Conservation (phyloP, 768 basidiomycete species). For the Thelephora aurantiotincta region DNA sequence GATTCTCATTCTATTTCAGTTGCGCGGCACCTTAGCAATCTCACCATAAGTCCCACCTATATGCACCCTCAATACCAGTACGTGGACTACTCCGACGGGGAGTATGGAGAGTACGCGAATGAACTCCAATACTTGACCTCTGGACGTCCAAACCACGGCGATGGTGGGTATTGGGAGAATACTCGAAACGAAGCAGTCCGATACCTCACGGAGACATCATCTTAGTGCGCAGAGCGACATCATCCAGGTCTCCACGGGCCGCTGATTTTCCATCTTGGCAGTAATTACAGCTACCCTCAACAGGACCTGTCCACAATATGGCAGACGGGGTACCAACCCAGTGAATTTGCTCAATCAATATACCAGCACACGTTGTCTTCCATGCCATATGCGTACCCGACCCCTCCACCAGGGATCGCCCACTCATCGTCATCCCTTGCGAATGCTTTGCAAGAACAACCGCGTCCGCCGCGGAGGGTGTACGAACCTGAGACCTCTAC, state of each 20-base stretch:
- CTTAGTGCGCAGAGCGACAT: background rate
- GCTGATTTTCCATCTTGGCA: slow-evolving; percentile 21
- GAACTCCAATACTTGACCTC: slow-evolving; percentile 43
- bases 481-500: slow-evolving; percentile 45
- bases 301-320: background rate
- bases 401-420: slow-evolving; percentile 43
- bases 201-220: slow-evolving; percentile 36
- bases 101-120: slow-evolving; percentile 55
- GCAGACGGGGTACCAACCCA: slow-evolving; percentile 27
- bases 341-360: slow-evolving; percentile 47
- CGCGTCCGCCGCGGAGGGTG: slow-evolving; percentile 15
- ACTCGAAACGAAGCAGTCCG: slow-evolving; percentile 47
- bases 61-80: slow-evolving; percentile 42
- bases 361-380: slow-evolving; percentile 49
- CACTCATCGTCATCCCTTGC: slow-evolving; percentile 67
- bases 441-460: slow-evolving; percentile 43
- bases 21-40: slow-evolving; percentile 45
- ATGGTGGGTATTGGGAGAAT: slow-evolving; percentile 50
- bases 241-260: slow-evolving; percentile 7
- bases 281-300: background rate
- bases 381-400: slow-evolving; percentile 41
- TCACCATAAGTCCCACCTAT: slow-evolving; percentile 49
- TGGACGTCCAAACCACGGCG: slow-evolving; percentile 26
- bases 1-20: slow-evolving; percentile 27
- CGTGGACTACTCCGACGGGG: slow-evolving; percentile 20